phyloP scores from a whole-genome alignment of 345 rosid genomes.

The Limnanthes douglasii region DNA sequence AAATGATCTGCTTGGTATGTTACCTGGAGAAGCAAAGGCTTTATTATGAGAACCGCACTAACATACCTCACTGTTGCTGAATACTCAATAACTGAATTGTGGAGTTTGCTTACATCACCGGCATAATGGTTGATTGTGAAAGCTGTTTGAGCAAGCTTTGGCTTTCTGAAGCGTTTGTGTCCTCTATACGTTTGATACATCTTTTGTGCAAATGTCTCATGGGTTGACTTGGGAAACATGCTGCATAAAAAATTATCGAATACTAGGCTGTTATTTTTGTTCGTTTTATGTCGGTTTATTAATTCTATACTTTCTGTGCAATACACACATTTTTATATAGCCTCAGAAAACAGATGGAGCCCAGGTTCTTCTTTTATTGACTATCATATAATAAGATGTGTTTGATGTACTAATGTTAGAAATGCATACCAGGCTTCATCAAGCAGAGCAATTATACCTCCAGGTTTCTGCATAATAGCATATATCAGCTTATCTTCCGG shows the following conservation, averaged over 20 bases:
- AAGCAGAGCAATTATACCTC: conserved; percentile 61
- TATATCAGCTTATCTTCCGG: conserved; percentile 1
- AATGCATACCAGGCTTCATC: conserved; percentile 66
- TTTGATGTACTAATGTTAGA: conserved; percentile 3
- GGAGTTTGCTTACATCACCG: conserved; percentile 39
- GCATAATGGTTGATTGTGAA: conserved; percentile 74
- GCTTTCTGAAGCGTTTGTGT: conserved; percentile 65
- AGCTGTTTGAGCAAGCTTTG: conserved; percentile 53
- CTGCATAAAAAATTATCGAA: no score
- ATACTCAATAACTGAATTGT: background rate
- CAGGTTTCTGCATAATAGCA: conserved; percentile 52
- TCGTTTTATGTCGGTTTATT: no score
- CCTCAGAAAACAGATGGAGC: no score
- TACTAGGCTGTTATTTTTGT: no score
- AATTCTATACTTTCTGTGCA: no score
- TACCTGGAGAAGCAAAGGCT: conserved; percentile 24
- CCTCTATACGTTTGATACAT: conserved; percentile 61
- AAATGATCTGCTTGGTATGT: conserved; percentile 55
- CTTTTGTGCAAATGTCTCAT: conserved; percentile 71
- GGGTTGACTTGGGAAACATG: conserved; percentile 78
- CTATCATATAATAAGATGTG: background rate
- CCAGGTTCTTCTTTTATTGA: no score
- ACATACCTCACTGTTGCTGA: conserved; percentile 2
- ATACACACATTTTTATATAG: no score
- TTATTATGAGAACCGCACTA: conserved; percentile 10